A percentile compares a stretch with the other conserved stretches of the same genome.
These are phyloP conservation scores for Hypoxylon cercidicola DNA, from an alignment of 495 filamentous ascomycete species.

Conservation along the genomic window DNA sequence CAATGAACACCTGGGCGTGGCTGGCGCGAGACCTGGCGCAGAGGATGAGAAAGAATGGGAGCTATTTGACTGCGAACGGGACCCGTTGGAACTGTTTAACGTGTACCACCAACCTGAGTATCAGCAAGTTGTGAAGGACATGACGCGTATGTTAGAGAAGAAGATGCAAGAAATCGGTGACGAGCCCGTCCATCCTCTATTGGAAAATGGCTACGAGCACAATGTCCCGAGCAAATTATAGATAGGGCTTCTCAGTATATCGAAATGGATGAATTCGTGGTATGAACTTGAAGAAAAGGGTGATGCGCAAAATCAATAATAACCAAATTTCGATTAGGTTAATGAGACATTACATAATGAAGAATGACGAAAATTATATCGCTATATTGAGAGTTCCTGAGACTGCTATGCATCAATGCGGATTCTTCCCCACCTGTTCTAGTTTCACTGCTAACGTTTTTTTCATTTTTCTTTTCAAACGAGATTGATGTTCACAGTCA, in stretches of 20 bases:
- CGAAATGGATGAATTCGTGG: too few relatives aligned
- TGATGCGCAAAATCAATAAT: too few relatives aligned
- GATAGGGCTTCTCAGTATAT: neutral
- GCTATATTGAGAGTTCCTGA: too few relatives aligned
- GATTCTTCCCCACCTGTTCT: too few relatives aligned
- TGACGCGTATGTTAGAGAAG: slow-evolving; percentile 51
- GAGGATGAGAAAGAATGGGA: slow-evolving; percentile 56
- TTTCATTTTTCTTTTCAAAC: too few relatives aligned
- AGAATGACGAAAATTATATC: too few relatives aligned
- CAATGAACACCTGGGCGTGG: slow-evolving; percentile 52
- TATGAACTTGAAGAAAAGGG: too few relatives aligned
- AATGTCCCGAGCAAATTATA: slow-evolving; percentile 9
- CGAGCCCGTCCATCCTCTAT: slow-evolving; percentile 49
- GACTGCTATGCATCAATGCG: too few relatives aligned
- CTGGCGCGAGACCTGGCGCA: slow-evolving; percentile 49
- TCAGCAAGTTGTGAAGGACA: slow-evolving; percentile 45
- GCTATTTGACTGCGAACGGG: slow-evolving; percentile 56
- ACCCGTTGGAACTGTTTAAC: slow-evolving; percentile 59
- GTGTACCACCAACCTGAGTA: slow-evolving; percentile 49
- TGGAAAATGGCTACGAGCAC: neutral
- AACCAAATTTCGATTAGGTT: too few relatives aligned
- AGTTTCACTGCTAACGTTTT: too few relatives aligned
- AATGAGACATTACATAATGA: too few relatives aligned
- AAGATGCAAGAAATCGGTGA: slow-evolving; percentile 59
- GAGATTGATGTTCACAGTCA: too few relatives aligned